phyloP scores from a whole-genome alignment of 768 basidiomycete species.

The Collybia sp. region DNA sequence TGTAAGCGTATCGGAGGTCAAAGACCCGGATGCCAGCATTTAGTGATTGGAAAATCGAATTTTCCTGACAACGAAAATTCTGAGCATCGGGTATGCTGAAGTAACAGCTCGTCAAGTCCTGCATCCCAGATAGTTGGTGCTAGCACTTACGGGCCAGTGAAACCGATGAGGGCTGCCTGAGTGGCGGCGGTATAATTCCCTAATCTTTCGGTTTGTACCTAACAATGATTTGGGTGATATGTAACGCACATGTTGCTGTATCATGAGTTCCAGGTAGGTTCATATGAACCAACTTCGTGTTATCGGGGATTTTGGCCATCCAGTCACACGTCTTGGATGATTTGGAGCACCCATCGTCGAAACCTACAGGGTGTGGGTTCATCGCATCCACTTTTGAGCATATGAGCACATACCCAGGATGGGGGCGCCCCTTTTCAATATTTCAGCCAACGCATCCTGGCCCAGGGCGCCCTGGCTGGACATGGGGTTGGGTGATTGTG shows the following conservation, averaged over 20 bases:
- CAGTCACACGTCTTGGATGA: constrained; percentile 33
- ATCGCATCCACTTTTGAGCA: neutral
- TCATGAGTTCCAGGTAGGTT: constrained; percentile 53
- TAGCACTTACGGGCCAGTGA: constrained; percentile 36
- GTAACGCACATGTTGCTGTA: constrained; percentile 36
- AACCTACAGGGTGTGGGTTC: constrained; percentile 16
- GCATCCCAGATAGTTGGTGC: neutral
- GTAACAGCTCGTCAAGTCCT: neutral
- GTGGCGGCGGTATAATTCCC: constrained; percentile 41
- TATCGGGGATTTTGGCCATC: constrained; percentile 41
- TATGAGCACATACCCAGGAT: constrained; percentile 19
- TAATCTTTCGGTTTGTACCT: constrained; percentile 10
- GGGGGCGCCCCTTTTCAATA: constrained; percentile 23
- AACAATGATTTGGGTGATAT: neutral
- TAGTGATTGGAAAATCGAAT: constrained; percentile 39
- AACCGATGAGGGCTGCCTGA: constrained; percentile 34
- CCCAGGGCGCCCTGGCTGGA: constrained; percentile 11
- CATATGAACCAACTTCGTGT: constrained; percentile 38
- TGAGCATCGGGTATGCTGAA: constrained; percentile 27
- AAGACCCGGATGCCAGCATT: constrained; percentile 48
- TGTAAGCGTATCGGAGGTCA: constrained; percentile 42
- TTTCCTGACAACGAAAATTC: constrained; percentile 38
- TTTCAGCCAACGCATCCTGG: constrained; percentile 20
- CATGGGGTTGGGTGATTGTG: constrained; percentile 19
- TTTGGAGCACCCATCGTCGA: constrained; percentile 28